Evolutionary conservation across 192 early-diverging fungal species (phyloP).

Genomic region (Backusella liffmaniae): DNA sequence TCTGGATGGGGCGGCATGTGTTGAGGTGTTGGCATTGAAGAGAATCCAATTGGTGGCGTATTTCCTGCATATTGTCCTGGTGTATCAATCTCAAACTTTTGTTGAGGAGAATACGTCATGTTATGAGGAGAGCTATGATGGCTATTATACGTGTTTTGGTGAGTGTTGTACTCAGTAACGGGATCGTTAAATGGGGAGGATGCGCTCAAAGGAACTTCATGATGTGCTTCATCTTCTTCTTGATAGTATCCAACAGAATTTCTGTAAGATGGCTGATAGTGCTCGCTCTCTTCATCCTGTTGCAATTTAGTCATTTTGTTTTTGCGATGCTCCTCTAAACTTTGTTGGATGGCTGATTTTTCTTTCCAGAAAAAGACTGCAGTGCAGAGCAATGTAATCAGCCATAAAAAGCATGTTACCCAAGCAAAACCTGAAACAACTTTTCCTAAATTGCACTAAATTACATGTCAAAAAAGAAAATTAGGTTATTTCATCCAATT

Average conservation of each 20-base stretch:
- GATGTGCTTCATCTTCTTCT: neutral
- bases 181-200: slow-evolving; percentile 11
- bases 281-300: neutral
- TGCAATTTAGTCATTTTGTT: slow-evolving; percentile 8
- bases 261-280: neutral
- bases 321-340: slow-evolving; percentile 19
- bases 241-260: neutral
- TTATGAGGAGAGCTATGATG: slow-evolving; percentile 8
- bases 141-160: slow-evolving; percentile 4
- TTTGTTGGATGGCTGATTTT: slow-evolving; percentile 30
- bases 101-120: neutral
- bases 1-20: slow-evolving; percentile 34
- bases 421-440: slow-evolving; percentile 25
- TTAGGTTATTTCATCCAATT: neutral
- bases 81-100: neutral
- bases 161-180: neutral
- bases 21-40: slow-evolving; percentile 19
- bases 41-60: neutral
- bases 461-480: neutral
- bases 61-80: slow-evolving; percentile 9
- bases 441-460: slow-evolving; percentile 32
- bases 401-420: slow-evolving; percentile 29
- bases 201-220: neutral
- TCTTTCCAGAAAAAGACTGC: slow-evolving; percentile 29
- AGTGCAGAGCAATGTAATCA: slow-evolving; percentile 14